Evolutionary conservation across 495 filamentous ascomycete genomes (phyloP), one percentile per base, ranked within the genome.

Genomic region (Penicillium flavigenum): DNA sequence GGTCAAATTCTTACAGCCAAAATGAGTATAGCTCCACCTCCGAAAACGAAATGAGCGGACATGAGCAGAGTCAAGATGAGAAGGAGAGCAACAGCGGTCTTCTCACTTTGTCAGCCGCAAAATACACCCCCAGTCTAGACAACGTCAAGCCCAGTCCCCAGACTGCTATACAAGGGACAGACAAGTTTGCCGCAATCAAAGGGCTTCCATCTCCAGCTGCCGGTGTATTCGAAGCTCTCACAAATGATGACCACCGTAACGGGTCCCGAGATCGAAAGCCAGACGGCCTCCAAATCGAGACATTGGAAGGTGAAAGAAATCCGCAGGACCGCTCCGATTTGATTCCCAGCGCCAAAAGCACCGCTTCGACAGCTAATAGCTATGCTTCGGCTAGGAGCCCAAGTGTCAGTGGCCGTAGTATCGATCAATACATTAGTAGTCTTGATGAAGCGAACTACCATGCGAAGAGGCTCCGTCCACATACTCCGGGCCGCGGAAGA

Each of bases 401-500:
- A 6, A 79, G 78, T 55, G 73, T 81, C 17, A 83, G 78, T 56
- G 83, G 81, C 8, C 82, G 85, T 36, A 90, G 86, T 59, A 81
- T 91, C 31, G 89, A 95, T 62, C 85, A 91, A 58, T 96, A 95
- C 62, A 91, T 96, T 62, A 89, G 86, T 72, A 95, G 90, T 69
- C 71, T 96, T 3, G 90, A 95, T 20, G 80, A 89, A 46, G 89
- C 89, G 29, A 83, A 84, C 51, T 83, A 82, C 62, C 80, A 87
- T 64, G 74, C 83, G 6, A 78, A 76, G 52, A 80, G 80, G 55
- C 63, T 82, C 9, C 81, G 78, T 45, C 77, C 79, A 36, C 83
- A 80, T 16, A 66, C 79, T 20, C 74, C 72, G 31, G 88, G 86
- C 57, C 84, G 87, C 7, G 83, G 84, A 22, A 74, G 83, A 52